phyloP scores from a whole-genome alignment of 2,329 filamentous ascomycete species.

The Fusarium duplospermum region DNA sequence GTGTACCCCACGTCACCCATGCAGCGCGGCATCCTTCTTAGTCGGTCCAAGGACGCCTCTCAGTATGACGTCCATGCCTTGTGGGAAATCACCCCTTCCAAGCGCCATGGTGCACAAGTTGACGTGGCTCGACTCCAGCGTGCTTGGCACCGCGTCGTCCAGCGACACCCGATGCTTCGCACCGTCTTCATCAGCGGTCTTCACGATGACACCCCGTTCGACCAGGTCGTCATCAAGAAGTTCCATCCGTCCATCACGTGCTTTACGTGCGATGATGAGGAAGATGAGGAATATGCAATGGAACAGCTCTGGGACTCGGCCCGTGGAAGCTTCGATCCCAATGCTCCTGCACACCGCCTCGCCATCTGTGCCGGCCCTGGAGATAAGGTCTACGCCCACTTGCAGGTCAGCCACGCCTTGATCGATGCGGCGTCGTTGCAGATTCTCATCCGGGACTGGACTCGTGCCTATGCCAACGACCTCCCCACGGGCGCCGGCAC shows the following conservation, averaged over 20 bases:
- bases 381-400: conserved; percentile 1
- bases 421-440: conserved; percentile 3
- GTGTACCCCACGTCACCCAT: conserved; percentile 14
- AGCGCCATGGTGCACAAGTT: not conserved
- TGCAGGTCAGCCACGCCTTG: conserved; percentile 17
- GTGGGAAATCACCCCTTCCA: conserved; percentile 1
- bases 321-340: not conserved
- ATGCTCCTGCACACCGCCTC: not conserved
- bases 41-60: conserved; percentile 14
- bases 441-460: conserved; percentile 3
- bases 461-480: not conserved
- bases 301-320: not conserved
- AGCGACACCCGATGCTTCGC: conserved; percentile 1
- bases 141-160: conserved; percentile 3
- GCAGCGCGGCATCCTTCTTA: conserved; percentile 16
- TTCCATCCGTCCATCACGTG: not conserved
- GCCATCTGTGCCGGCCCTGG: not conserved
- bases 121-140: not conserved
- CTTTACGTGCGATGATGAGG: not conserved
- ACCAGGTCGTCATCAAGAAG: conserved; percentile 10
- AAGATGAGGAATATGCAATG: not conserved
- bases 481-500: not conserved
- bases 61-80: conserved; percentile 5
- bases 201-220: not conserved
- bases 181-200: conserved; percentile 27